Conservation (phyloP, 352 stramenopile genomes). For the Globisporangium spiculum region DNA sequence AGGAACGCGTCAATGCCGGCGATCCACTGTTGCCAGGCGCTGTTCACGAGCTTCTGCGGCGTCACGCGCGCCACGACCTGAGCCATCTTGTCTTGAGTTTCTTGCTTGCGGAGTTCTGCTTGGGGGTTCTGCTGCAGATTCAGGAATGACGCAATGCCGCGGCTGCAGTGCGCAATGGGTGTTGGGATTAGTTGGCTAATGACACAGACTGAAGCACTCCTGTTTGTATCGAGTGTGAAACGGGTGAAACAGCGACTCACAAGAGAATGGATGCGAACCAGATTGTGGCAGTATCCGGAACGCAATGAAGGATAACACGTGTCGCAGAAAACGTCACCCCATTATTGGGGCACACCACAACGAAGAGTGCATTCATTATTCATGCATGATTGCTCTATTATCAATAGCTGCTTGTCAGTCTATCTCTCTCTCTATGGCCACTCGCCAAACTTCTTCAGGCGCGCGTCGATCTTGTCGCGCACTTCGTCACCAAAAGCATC, state of each 20-base stretch:
- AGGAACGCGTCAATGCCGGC: conserved; percentile 66
- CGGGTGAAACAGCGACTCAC: background rate
- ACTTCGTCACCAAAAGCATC: conserved; percentile 68
- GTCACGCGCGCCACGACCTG: conserved; percentile 22
- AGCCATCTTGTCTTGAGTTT: conserved; percentile 8
- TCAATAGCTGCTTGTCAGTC: conserved; percentile 9
- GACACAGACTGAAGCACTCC: conserved; percentile 6
- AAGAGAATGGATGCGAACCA: background rate
- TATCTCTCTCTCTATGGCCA: conserved; percentile 29
- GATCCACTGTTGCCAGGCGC: conserved; percentile 59
- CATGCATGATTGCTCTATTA: background rate
- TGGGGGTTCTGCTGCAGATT: conserved; percentile 1
- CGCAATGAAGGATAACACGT: conserved; percentile 9
- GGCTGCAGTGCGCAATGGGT: background rate
- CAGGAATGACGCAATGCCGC: conserved; percentile 7
- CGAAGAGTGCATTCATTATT: background rate
- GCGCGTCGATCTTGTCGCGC: conserved; percentile 65
- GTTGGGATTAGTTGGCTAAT: conserved; percentile 18
- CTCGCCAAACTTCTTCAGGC: conserved; percentile 54
- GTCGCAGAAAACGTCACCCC: conserved; percentile 7
- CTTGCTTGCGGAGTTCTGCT: conserved; percentile 4
- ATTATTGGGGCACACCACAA: background rate
- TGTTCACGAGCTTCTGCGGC: conserved; percentile 33
- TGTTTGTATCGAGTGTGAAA: background rate
- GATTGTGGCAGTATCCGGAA: conserved; percentile 12